These are phyloP conservation scores for Cicer bijugum DNA, from an alignment of 306 rosid genomes.

Conservation along the genomic window DNA sequence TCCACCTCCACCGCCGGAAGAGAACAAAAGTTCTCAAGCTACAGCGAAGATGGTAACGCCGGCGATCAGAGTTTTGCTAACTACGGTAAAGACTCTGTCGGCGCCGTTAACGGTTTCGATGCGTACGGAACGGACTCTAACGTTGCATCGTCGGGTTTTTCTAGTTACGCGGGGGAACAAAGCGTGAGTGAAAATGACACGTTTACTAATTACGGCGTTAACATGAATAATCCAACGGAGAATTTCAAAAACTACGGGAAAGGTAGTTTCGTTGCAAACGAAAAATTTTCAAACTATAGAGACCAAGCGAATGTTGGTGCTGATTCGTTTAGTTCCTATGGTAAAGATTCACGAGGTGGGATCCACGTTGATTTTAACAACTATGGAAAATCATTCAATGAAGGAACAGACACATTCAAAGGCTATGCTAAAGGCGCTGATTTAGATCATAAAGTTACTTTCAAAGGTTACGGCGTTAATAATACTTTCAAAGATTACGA, in stretches of 20 bases:
- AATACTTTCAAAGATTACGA: conserved; percentile 67
- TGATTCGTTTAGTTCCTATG: conserved; percentile 66
- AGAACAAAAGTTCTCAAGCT: conserved; percentile 56
- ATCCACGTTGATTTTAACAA: conserved; percentile 60
- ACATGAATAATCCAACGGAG: conserved; percentile 60
- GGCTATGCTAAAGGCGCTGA: conserved; percentile 63
- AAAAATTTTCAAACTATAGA: conserved; percentile 69
- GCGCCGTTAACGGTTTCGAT: conserved; percentile 52
- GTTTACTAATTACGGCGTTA: conserved; percentile 60
- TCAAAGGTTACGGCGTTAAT: conserved; percentile 74
- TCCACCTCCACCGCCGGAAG: conserved; percentile 62
- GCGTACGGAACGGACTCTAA: conserved; percentile 63
- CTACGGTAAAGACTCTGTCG: conserved; percentile 63
- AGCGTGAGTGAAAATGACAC: conserved; percentile 49
- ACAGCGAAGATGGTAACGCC: conserved; percentile 62
- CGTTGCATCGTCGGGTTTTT: conserved; percentile 54
- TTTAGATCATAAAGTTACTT: conserved; percentile 50
- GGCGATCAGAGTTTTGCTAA: conserved; percentile 63
- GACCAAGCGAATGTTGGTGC: conserved; percentile 72
- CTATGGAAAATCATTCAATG: conserved; percentile 69
- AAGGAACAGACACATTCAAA: conserved; percentile 72
- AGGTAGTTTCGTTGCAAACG: conserved; percentile 50
- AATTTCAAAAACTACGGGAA: conserved; percentile 67
- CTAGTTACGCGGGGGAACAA: conserved; percentile 52
- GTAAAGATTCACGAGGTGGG: conserved; percentile 53